A percentile compares a stretch with the other conserved stretches of the same genome.
Conservation (phyloP, 176 grass and related monocot species). For the Aegilops bicornis region DNA sequence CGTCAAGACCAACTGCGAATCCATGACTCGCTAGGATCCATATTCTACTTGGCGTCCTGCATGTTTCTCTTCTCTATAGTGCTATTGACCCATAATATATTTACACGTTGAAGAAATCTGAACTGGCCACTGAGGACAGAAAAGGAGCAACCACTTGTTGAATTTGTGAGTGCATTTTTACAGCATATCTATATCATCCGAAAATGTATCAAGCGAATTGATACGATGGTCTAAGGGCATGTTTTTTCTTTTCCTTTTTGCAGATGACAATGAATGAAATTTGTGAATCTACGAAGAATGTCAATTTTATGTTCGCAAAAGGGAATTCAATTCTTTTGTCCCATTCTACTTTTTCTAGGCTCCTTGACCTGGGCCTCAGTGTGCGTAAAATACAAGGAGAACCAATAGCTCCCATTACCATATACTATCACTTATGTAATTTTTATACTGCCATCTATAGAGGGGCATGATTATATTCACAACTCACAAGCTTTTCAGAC, state of each 20-base stretch:
- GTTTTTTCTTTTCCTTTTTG: background rate
- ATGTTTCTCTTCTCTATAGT: too few species aligned
- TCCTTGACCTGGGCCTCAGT: background rate
- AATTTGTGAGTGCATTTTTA: background rate
- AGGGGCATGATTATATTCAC: background rate
- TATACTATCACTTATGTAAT: background rate
- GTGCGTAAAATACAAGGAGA: background rate
- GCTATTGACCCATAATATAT: background rate
- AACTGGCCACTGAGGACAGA: background rate
- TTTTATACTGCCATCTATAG: background rate
- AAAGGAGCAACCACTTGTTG: background rate
- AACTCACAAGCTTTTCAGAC: background rate
- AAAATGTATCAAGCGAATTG: background rate
- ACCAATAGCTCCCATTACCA: background rate
- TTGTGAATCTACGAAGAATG: background rate
- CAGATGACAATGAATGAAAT: background rate
- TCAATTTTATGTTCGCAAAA: background rate
- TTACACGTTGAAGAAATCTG: background rate
- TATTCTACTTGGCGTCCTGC: too few species aligned
- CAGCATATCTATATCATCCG: background rate
- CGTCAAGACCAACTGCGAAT: constrained; percentile 33
- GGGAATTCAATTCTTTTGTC: background rate
- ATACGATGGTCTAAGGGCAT: background rate
- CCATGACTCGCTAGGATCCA: background rate
- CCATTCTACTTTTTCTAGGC: background rate